phyloP scores from a whole-genome alignment of 2,329 filamentous ascomycete genomes.

The Fusarium avenaceum region DNA sequence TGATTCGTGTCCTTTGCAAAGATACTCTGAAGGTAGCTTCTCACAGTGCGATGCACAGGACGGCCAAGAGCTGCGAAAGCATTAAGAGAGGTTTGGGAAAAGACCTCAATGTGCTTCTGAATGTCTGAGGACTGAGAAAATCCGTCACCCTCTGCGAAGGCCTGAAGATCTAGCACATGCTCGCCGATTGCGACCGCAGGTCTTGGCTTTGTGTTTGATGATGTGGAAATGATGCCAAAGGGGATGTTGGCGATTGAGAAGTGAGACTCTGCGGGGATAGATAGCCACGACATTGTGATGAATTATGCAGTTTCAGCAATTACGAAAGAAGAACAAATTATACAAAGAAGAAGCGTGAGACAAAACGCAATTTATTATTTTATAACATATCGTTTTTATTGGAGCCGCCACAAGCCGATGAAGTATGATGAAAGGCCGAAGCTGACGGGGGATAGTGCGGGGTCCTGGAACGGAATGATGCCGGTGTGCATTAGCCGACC shows the following conservation, averaged over 20 bases:
- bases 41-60: slow-evolving; percentile 76
- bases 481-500: too few species aligned
- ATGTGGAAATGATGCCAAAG: slow-evolving; percentile 83
- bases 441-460: too few species aligned
- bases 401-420: too few species aligned
- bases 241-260: slow-evolving; percentile 80
- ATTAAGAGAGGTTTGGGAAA: slow-evolving; percentile 51
- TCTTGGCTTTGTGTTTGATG: slow-evolving; percentile 67
- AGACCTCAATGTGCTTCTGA: slow-evolving; percentile 46
- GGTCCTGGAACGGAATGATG: too few species aligned
- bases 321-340: background rate
- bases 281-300: slow-evolving; percentile 50
- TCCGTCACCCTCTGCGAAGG: slow-evolving; percentile 65
- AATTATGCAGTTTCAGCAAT: too few species aligned
- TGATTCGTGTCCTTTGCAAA: slow-evolving; percentile 66
- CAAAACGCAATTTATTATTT: background rate
- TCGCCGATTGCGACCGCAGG: slow-evolving; percentile 80
- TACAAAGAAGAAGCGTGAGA: background rate
- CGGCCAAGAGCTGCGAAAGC: slow-evolving; percentile 68
- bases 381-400: too few species aligned
- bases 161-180: slow-evolving; percentile 76
- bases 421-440: too few species aligned
- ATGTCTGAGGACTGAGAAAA: slow-evolving; percentile 53
- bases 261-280: slow-evolving; percentile 52
- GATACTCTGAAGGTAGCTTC: slow-evolving; percentile 75